These are phyloP conservation scores for Zangia roseola DNA, from an alignment of 768 basidiomycete genomes.

Conservation along the genomic window DNA sequence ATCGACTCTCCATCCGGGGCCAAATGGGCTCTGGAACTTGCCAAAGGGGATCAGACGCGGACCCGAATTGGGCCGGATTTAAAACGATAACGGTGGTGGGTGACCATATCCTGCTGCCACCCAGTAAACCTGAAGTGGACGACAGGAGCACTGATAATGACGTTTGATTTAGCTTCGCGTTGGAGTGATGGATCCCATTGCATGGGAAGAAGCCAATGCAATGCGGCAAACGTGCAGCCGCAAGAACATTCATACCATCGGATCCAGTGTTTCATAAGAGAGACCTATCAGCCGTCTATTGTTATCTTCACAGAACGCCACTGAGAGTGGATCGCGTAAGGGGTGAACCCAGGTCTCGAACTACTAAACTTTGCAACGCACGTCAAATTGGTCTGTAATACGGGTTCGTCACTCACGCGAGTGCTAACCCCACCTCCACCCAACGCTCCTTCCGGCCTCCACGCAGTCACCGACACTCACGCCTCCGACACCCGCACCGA, in stretches of 20 bases:
- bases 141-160: slow-evolving; percentile 12
- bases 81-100: neutral
- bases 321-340: slow-evolving; percentile 4
- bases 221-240: slow-evolving; percentile 24
- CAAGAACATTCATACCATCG: slow-evolving; percentile 7
- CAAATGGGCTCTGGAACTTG: neutral
- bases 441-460: slow-evolving; percentile 63
- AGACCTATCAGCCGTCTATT: slow-evolving; percentile 1
- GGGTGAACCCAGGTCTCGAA: slow-evolving; percentile 2
- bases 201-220: slow-evolving; percentile 12
- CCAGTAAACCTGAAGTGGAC: neutral
- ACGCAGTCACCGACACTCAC: slow-evolving; percentile 88
- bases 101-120: slow-evolving; percentile 1
- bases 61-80: neutral
- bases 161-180: slow-evolving; percentile 18
- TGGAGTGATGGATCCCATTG: slow-evolving; percentile 15
- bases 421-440: slow-evolving; percentile 38
- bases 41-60: neutral
- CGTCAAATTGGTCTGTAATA: slow-evolving; percentile 13
- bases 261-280: slow-evolving; percentile 21
- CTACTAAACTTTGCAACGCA: slow-evolving; percentile 8
- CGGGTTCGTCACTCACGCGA: slow-evolving; percentile 14
- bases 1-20: neutral
- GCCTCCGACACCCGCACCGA: slow-evolving; percentile 85
- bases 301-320: slow-evolving; percentile 8